These are phyloP conservation scores for Elongisporangium undulatum DNA, from an alignment of 352 stramenopile species.

Conservation along the genomic window DNA sequence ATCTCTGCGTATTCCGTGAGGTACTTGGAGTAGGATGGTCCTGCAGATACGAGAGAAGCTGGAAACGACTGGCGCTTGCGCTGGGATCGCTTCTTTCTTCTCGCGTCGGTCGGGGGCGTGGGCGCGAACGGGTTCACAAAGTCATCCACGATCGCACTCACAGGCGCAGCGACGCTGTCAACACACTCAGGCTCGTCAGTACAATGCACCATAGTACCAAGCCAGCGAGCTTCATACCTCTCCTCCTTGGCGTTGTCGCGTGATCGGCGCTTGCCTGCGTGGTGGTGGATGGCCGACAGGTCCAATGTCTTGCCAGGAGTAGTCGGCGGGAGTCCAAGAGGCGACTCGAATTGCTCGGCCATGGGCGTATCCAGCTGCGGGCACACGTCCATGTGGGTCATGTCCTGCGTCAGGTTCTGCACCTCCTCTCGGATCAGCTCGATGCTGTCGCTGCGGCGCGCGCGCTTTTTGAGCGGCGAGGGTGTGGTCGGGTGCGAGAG, in stretches of 20 bases:
- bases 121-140: slow-evolving; percentile 75
- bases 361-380: background rate
- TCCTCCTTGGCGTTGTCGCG: slow-evolving; percentile 18
- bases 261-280: slow-evolving; percentile 17
- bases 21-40: slow-evolving; percentile 64
- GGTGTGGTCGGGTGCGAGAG: slow-evolving; percentile 80
- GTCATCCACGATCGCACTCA: slow-evolving; percentile 17
- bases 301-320: slow-evolving; percentile 21
- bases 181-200: background rate
- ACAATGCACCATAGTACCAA: background rate
- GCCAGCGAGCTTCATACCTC: background rate
- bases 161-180: background rate
- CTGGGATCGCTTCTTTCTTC: slow-evolving; percentile 54
- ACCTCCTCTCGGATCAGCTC: slow-evolving; percentile 54
- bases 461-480: slow-evolving; percentile 77
- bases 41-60: slow-evolving; percentile 23
- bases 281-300: slow-evolving; percentile 19
- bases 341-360: background rate
- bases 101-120: slow-evolving; percentile 36
- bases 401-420: slow-evolving; percentile 66
- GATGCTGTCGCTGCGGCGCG: slow-evolving; percentile 27
- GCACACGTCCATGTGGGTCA: slow-evolving; percentile 73
- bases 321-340: slow-evolving; percentile 5
- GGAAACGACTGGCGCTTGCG: slow-evolving; percentile 69
- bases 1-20: slow-evolving; percentile 76